These are phyloP conservation scores for Entomortierella beljakovae DNA, from an alignment of 192 early-diverging fungal genomes.

Conservation along the genomic window DNA sequence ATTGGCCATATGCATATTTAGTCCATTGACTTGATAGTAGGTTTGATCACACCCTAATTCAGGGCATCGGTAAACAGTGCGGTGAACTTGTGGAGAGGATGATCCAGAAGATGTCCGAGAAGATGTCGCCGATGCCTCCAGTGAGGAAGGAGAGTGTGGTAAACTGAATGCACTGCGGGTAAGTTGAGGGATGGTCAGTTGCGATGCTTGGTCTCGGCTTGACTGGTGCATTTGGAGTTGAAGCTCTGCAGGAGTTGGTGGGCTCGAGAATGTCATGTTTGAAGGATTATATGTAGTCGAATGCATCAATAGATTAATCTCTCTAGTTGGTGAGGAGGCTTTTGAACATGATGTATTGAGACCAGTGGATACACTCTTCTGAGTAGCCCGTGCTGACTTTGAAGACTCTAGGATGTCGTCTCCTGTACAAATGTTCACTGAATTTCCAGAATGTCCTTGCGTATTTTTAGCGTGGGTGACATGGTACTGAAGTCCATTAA, in stretches of 20 bases:
- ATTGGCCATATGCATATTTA: constrained; percentile 38
- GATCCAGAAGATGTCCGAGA: constrained; percentile 39
- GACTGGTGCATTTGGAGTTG: constrained; percentile 42
- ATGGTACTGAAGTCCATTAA: constrained; percentile 86
- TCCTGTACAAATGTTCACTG: not conserved
- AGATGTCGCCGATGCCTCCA: constrained; percentile 23
- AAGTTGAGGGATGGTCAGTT: constrained; percentile 10
- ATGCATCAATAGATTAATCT: constrained; percentile 18
- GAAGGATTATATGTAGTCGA: constrained; percentile 18
- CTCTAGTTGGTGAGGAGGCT: constrained; percentile 1
- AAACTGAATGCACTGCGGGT: constrained; percentile 26
- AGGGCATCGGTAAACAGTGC: constrained; percentile 20
- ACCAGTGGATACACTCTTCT: not conserved
- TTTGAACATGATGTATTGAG: constrained; percentile 5
- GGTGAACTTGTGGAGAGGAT: constrained; percentile 38
- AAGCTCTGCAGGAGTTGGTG: constrained; percentile 37
- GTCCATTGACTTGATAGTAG: constrained; percentile 21
- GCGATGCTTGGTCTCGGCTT: constrained; percentile 11
- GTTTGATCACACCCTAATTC: constrained; percentile 29
- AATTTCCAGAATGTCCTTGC: constrained; percentile 18
- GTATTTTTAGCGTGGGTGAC: constrained; percentile 70
- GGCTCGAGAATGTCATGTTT: constrained; percentile 22
- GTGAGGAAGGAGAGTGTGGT: constrained; percentile 12
- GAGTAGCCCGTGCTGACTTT: not conserved
- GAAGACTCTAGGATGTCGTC: constrained; percentile 1